These are phyloP conservation scores for Colletotrichum limetticola DNA, from an alignment of 2,329 filamentous ascomycete species.

Conservation along the genomic window DNA sequence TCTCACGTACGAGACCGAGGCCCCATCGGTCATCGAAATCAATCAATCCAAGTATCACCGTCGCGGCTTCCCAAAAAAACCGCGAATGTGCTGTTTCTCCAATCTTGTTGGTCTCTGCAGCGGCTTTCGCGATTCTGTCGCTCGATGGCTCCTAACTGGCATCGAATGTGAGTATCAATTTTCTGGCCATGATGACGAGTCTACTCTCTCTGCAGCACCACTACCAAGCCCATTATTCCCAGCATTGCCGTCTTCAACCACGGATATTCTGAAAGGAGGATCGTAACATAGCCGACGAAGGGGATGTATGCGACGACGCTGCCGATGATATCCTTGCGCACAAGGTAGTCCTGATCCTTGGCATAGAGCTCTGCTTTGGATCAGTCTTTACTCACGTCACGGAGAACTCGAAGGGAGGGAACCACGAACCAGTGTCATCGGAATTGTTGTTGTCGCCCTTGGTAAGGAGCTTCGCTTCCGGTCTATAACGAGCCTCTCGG, in stretches of 20 bases:
- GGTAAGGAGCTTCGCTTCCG: conserved; percentile 80
- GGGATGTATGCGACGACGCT: conserved; percentile 93
- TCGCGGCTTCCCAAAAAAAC: background rate
- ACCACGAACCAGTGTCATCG: conserved; percentile 68
- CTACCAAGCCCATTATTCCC: conserved; percentile 93
- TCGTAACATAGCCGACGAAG: conserved; percentile 96
- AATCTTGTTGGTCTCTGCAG: background rate
- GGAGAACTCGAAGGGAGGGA: background rate
- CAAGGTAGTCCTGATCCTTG: conserved; percentile 84
- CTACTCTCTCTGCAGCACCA: conserved; percentile 90
- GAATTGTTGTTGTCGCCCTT: conserved; percentile 97
- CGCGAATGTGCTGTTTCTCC: background rate
- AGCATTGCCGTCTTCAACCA: conserved; percentile 97
- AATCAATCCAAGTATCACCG: background rate
- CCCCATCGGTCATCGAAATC: background rate
- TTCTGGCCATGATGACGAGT: background rate
- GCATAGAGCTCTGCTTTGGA: conserved; percentile 67
- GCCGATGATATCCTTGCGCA: conserved; percentile 90
- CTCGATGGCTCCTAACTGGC: background rate
- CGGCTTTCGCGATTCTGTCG: background rate
- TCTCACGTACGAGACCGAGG: background rate
- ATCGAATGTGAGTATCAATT: background rate
- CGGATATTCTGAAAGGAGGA: conserved; percentile 92
- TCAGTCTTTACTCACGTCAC: background rate
- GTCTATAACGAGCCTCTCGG: conserved; percentile 45